phyloP scores from a whole-genome alignment of 768 basidiomycete species.

The Mycena metata region DNA sequence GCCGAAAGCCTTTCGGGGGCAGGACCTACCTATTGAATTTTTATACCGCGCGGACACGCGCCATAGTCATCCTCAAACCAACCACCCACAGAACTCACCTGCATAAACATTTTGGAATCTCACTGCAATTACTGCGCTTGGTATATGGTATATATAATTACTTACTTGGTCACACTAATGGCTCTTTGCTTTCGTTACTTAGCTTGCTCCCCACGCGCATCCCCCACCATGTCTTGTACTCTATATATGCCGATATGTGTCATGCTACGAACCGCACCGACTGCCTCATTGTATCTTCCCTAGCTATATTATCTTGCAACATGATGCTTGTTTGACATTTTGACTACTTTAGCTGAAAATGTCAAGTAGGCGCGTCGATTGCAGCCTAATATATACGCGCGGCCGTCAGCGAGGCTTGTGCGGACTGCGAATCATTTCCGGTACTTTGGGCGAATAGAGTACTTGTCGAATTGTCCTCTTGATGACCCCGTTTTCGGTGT shows the following conservation, averaged over 20 bases:
- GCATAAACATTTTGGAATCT: neutral
- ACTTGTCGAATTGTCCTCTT: too few relatives aligned
- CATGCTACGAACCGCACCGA: conserved; percentile 16
- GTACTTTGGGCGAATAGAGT: neutral
- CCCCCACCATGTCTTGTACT: conserved; percentile 34
- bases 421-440: conserved; percentile 1
- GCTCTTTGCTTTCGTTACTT: neutral
- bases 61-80: neutral
- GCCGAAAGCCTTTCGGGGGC: conserved; percentile 15
- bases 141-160: too few relatives aligned
- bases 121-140: too few relatives aligned
- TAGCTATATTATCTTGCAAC: conserved; percentile 38
- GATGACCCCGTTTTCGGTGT: too few relatives aligned
- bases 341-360: conserved; percentile 5
- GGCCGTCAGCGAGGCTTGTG: neutral
- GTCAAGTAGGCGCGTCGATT: too few relatives aligned
- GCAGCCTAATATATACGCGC: too few relatives aligned
- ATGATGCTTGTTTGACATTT: conserved; percentile 28
- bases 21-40: conserved; percentile 15
- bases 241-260: conserved; percentile 16
- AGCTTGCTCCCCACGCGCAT: neutral
- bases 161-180: neutral
- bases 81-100: conserved; percentile 1
- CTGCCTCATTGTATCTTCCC: conserved; percentile 31
- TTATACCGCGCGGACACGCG: conserved; percentile 11